A percentile compares a stretch with the other conserved stretches of the same genome.
Evolutionary conservation across 2,329 filamentous ascomycete genomes (phyloP).

Genomic region (Arthrinium puccinioides): DNA sequence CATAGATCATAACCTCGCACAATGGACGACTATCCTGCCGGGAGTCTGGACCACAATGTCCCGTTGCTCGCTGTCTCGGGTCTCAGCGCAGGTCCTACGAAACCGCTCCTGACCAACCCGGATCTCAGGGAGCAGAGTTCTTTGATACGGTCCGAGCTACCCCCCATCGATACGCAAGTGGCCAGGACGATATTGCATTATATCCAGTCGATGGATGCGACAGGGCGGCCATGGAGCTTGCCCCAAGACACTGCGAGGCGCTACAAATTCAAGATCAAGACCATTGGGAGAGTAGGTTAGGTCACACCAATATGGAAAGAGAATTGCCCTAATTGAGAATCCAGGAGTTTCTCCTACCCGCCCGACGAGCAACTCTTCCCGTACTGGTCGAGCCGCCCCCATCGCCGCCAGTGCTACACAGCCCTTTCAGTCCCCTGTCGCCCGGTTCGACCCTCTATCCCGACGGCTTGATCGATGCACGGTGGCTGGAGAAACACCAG

Average conservation of each 20-base stretch:
- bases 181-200: slow-evolving; percentile 59
- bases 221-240: slow-evolving; percentile 61
- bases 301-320: background rate
- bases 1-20: slow-evolving; percentile 6
- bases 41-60: slow-evolving; percentile 80
- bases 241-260: slow-evolving; percentile 42
- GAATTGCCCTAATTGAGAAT: background rate
- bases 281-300: slow-evolving; percentile 68
- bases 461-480: slow-evolving; percentile 74
- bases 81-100: slow-evolving; percentile 41
- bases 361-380: slow-evolving; percentile 47
- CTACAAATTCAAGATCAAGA: slow-evolving; percentile 61
- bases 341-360: slow-evolving; percentile 49
- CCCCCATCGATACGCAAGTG: slow-evolving; percentile 56
- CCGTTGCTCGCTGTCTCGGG: slow-evolving; percentile 80
- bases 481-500: slow-evolving; percentile 88
- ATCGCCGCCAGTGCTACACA: slow-evolving; percentile 62
- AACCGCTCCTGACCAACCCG: slow-evolving; percentile 32
- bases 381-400: slow-evolving; percentile 40
- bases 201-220: slow-evolving; percentile 59
- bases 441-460: slow-evolving; percentile 79
- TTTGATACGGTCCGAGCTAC: slow-evolving; percentile 63
- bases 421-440: slow-evolving; percentile 83
- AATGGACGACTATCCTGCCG: slow-evolving; percentile 75
- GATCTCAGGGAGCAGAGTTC: slow-evolving; percentile 51